Evolutionary conservation across 1,139 yeast species (phyloP).

Genomic region (Debaryomyces sp.): DNA sequence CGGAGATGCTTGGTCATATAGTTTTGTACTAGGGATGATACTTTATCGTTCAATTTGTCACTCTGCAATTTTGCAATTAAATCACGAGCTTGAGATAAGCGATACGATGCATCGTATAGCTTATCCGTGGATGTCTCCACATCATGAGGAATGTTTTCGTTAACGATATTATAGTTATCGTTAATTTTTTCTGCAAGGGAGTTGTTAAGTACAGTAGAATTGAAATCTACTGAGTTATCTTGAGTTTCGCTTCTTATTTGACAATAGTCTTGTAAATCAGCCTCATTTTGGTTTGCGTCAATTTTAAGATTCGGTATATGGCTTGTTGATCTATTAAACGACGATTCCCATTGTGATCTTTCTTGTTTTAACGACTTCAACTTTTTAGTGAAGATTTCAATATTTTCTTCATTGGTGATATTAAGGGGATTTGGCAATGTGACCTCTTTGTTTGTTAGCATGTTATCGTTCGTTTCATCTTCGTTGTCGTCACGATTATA

Average conservation of each 20-base stretch:
- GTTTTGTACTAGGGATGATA: conserved; percentile 22
- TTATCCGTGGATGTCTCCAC: conserved; percentile 27
- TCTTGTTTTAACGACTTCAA: conserved; percentile 48
- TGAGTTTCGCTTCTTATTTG: conserved; percentile 10
- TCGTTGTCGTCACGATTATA: conserved; percentile 44
- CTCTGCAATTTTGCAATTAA: conserved; percentile 20
- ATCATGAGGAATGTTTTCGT: conserved; percentile 15
- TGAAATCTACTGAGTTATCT: conserved; percentile 8
- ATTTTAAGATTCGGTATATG: conserved; percentile 21
- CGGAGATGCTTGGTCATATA: conserved; percentile 20
- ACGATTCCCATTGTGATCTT: conserved; percentile 50
- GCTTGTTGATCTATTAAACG: conserved; percentile 25
- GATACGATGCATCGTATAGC: conserved; percentile 25
- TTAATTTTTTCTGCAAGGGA: conserved; percentile 13
- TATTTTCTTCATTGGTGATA: conserved; percentile 47
- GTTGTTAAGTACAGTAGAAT: conserved; percentile 11
- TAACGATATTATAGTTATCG: conserved; percentile 12
- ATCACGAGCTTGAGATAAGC: conserved; percentile 24
- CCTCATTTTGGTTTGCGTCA: conserved; percentile 9
- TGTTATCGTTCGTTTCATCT: conserved; percentile 18
- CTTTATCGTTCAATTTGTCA: conserved; percentile 18
- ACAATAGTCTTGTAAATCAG: conserved; percentile 16
- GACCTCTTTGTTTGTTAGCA: conserved; percentile 25
- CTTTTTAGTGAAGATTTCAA: conserved; percentile 48
- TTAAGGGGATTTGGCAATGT: conserved; percentile 62